Conservation (phyloP, 306 rosid species). For the Fragaria iinumae region DNA sequence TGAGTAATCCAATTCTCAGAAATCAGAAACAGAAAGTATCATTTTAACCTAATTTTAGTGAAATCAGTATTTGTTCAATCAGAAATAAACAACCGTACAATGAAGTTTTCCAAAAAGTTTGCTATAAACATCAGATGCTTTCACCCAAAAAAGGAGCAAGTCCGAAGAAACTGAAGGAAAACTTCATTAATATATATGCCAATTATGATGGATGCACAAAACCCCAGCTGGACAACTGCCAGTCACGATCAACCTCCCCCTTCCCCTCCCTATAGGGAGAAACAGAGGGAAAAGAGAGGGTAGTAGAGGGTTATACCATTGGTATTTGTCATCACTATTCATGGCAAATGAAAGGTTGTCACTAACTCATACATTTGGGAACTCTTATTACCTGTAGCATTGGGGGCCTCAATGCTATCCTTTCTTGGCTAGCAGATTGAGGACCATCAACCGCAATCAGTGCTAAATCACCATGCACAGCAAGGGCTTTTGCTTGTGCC, state of each 20-base stretch:
- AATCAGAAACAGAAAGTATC: background rate
- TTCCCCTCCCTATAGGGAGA: background rate
- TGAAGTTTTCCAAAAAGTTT: background rate
- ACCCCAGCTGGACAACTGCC: slow-evolving; percentile 4
- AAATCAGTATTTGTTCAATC: background rate
- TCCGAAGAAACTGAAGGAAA: background rate
- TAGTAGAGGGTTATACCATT: background rate
- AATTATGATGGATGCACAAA: background rate
- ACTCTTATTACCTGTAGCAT: slow-evolving; percentile 79
- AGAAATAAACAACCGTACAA: background rate
- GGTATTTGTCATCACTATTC: background rate
- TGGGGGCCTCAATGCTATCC: slow-evolving; percentile 82
- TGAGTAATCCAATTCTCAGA: background rate
- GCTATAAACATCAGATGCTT: background rate
- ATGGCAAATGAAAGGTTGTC: background rate
- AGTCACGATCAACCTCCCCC: background rate
- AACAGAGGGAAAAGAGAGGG: background rate
- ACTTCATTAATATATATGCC: background rate
- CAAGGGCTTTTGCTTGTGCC: slow-evolving; percentile 67
- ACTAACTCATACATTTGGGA: slow-evolving; percentile 7
- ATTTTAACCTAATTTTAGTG: background rate
- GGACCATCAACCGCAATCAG: slow-evolving; percentile 81
- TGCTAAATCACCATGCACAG: slow-evolving; percentile 91
- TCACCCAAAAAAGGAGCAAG: background rate
- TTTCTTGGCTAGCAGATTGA: slow-evolving; percentile 65